Percentiles rank a stretch among this genome's conserved stretches.
Evolutionary conservation across 2,329 filamentous ascomycete species (phyloP).

Genomic region (Cercospora berteroae): DNA sequence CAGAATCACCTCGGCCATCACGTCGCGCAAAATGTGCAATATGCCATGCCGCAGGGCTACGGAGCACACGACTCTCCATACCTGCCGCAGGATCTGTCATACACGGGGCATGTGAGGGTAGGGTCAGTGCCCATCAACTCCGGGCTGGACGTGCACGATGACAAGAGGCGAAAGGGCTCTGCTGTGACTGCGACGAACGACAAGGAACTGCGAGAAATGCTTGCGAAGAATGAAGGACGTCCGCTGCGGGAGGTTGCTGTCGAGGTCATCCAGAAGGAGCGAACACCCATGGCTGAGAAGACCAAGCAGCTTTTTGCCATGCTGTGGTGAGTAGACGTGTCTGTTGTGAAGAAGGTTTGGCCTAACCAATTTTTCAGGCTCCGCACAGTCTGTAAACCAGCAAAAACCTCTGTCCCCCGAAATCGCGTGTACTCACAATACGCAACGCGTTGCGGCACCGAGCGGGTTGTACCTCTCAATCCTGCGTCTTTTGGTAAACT

Average conservation of each 20-base stretch:
- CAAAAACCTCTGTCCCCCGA: constrained; percentile 82
- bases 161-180: constrained; percentile 54
- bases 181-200: constrained; percentile 76
- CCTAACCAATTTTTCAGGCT: constrained; percentile 56
- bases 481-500: constrained; percentile 97
- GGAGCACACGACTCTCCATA: constrained; percentile 30
- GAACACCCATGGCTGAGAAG: constrained; percentile 77
- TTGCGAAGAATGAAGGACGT: constrained; percentile 66
- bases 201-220: constrained; percentile 73
- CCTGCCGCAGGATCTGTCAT: constrained; percentile 30
- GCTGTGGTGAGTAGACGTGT: constrained; percentile 67
- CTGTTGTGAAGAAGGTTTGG: neutral
- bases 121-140: constrained; percentile 31
- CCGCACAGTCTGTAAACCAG: constrained; percentile 67
- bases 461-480: constrained; percentile 91
- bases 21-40: constrained; percentile 26
- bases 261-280: constrained; percentile 75
- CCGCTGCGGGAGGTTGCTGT: constrained; percentile 68
- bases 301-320: constrained; percentile 85
- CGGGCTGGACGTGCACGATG: constrained; percentile 39
- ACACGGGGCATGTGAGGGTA: constrained; percentile 29
- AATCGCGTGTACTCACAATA: constrained; percentile 95
- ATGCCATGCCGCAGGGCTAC: constrained; percentile 28
- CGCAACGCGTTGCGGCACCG: constrained; percentile 85
- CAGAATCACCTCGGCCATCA: constrained; percentile 22